phyloP scores from a whole-genome alignment of 2,329 filamentous ascomycete species.

The Metarhizium rileyi region DNA sequence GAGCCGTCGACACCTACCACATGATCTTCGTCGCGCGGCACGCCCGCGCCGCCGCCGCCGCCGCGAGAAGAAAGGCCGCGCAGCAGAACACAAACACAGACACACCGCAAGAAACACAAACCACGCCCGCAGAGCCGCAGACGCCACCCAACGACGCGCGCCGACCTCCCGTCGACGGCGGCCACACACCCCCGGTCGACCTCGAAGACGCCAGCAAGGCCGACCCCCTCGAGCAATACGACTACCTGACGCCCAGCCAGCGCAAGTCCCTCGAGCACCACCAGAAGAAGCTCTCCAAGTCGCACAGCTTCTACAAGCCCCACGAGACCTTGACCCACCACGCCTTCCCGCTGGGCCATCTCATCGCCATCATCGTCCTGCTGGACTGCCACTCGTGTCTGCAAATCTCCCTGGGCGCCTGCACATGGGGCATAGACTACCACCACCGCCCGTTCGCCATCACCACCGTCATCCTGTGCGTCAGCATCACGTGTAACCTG shows the following conservation, averaged over 20 bases:
- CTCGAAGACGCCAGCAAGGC: slow-evolving; percentile 29
- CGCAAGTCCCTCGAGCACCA: slow-evolving; percentile 65
- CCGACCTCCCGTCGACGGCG: slow-evolving; percentile 10
- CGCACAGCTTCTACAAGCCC: slow-evolving; percentile 82
- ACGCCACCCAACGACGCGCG: not conserved
- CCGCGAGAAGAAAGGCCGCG: not conserved
- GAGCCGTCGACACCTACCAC: slow-evolving; percentile 75
- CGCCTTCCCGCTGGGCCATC: slow-evolving; percentile 64
- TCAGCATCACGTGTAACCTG: slow-evolving; percentile 69
- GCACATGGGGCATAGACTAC: slow-evolving; percentile 71
- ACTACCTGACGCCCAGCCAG: slow-evolving; percentile 55
- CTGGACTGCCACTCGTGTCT: slow-evolving; percentile 72
- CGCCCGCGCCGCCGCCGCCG: slow-evolving; percentile 12
- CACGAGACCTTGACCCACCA: slow-evolving; percentile 76
- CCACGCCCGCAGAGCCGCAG: not conserved
- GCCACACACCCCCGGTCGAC: slow-evolving; percentile 18
- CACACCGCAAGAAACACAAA: not conserved
- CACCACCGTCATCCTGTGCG: slow-evolving; percentile 73
- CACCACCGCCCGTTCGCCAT: slow-evolving; percentile 58
- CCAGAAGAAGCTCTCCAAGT: slow-evolving; percentile 69
- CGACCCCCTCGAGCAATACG: slow-evolving; percentile 39
- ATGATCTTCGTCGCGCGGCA: slow-evolving; percentile 77
- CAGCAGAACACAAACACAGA: slow-evolving; percentile 12
- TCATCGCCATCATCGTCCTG: slow-evolving; percentile 69
- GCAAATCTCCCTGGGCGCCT: slow-evolving; percentile 69